Evolutionary conservation across 2,329 filamentous ascomycete genomes (phyloP).

Genomic region (Botrytis paeoniae): DNA sequence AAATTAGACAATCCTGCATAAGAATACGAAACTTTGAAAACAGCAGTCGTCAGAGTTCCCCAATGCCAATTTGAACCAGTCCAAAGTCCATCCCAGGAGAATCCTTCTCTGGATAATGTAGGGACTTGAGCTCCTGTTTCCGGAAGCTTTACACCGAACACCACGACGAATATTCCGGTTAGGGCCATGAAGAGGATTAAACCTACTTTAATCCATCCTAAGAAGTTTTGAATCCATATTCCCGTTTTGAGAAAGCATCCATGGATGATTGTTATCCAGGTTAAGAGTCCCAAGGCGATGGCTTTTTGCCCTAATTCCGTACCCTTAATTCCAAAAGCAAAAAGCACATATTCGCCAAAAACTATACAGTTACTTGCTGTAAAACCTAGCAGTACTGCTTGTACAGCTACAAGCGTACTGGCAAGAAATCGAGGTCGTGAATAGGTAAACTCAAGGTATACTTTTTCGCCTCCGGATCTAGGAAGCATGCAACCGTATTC

Average conservation of each 20-base stretch:
- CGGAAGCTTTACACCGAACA: slow-evolving; percentile 40
- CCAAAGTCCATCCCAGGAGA: slow-evolving; percentile 55
- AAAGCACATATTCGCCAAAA: slow-evolving; percentile 51
- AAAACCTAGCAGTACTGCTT: slow-evolving; percentile 50
- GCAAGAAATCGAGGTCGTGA: slow-evolving; percentile 50
- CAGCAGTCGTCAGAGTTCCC: slow-evolving; percentile 55
- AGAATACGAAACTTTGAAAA: slow-evolving; percentile 56
- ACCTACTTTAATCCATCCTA: slow-evolving; percentile 63
- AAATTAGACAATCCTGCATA: slow-evolving; percentile 54
- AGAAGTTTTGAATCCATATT: slow-evolving; percentile 56
- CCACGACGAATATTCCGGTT: slow-evolving; percentile 57
- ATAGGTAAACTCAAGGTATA: slow-evolving; percentile 54
- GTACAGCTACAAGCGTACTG: slow-evolving; percentile 51
- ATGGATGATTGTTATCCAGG: slow-evolving; percentile 56
- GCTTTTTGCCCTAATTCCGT: slow-evolving; percentile 47
- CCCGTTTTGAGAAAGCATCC: slow-evolving; percentile 55
- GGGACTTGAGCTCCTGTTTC: slow-evolving; percentile 25
- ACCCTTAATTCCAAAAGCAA: slow-evolving; percentile 42
- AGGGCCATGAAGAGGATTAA: slow-evolving; percentile 60
- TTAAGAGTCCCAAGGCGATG: slow-evolving; percentile 51
- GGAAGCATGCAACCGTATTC: slow-evolving; percentile 48
- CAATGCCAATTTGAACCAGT: slow-evolving; percentile 66
- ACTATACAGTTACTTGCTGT: slow-evolving; percentile 52
- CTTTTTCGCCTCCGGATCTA: slow-evolving; percentile 49
- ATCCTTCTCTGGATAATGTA: background rate